These are phyloP conservation scores for Calonectria pteridis DNA, from an alignment of 2,329 filamentous ascomycete species.

Conservation along the genomic window DNA sequence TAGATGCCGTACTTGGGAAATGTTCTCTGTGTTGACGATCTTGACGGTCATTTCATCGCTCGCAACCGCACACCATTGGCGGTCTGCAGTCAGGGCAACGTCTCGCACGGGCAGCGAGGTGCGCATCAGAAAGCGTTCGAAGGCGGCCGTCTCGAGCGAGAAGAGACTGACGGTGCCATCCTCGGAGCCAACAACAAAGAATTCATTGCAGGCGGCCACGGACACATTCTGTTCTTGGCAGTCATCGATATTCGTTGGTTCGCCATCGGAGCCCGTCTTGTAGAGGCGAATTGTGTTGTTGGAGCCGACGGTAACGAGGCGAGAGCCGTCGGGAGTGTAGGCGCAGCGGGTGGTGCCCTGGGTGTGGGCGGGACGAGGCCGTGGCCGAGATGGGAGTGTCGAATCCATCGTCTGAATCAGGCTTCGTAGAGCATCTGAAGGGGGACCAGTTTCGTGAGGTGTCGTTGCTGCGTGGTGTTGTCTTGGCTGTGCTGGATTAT, in stretches of 20 bases:
- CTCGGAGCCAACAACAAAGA: conserved; percentile 91
- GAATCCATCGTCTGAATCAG: conserved; percentile 47
- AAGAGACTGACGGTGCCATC: conserved; percentile 97
- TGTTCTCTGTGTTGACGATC: conserved; percentile 85
- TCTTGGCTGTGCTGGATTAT: conserved; percentile 1
- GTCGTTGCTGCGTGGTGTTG: background rate
- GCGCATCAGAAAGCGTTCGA: conserved; percentile 86
- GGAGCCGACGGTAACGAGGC: conserved; percentile 89
- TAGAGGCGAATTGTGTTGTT: conserved; percentile 96
- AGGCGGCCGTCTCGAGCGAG: conserved; percentile 78
- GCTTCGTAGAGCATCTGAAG: conserved; percentile 24
- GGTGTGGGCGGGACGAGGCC: conserved; percentile 80
- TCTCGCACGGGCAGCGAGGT: conserved; percentile 90
- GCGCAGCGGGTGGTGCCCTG: conserved; percentile 87
- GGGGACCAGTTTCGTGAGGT: background rate
- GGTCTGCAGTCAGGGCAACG: conserved; percentile 83
- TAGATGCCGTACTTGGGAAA: conserved; percentile 79
- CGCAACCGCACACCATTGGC: conserved; percentile 92
- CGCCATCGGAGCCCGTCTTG: conserved; percentile 90
- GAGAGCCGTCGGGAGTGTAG: conserved; percentile 90
- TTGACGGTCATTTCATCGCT: conserved; percentile 96
- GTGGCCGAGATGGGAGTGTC: conserved; percentile 58
- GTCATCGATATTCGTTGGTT: conserved; percentile 93
- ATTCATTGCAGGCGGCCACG: conserved; percentile 81
- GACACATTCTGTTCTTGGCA: conserved; percentile 88